Conservation (phyloP, 129 eudicot species). For the Artemisia annua region DNA sequence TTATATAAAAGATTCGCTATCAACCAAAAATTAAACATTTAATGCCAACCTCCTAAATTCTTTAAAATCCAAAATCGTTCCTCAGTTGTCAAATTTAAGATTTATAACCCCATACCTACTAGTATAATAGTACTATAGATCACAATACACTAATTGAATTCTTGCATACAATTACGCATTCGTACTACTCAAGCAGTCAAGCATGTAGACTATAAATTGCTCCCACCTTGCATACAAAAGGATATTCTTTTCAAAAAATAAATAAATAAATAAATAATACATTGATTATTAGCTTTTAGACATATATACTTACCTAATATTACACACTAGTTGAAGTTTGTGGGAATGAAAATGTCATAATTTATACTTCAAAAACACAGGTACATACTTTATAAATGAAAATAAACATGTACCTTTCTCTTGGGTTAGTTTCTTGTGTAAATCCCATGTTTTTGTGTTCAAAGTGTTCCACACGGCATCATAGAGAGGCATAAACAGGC, state of each 20-base stretch:
- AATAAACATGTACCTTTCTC: constrained; percentile 44
- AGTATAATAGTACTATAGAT: not conserved
- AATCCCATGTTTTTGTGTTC: constrained; percentile 70
- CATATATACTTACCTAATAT: no score
- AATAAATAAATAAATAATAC: not conserved
- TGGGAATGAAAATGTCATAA: no score
- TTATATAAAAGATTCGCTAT: no score
- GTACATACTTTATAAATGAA: no score
- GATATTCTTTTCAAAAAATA: not conserved
- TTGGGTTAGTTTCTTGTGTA: constrained; percentile 51
- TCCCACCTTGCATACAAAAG: not conserved
- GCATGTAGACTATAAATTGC: not conserved
- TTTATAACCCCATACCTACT: constrained; percentile 22
- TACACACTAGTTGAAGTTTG: not conserved
- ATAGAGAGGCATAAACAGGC: constrained; percentile 90
- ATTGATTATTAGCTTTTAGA: no score
- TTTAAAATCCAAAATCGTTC: constrained; percentile 3
- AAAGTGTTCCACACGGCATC: constrained; percentile 75
- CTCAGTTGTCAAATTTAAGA: constrained; percentile 1
- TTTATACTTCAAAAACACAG: no score
- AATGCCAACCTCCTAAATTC: not conserved
- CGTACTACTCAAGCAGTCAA: not conserved
- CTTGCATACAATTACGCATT: not conserved
- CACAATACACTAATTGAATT: not conserved
- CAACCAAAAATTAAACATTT: constrained; percentile 11